Evolutionary conservation across 2,329 filamentous ascomycete genomes (phyloP).

Genomic region (Proliferodiscus dingleyae): DNA sequence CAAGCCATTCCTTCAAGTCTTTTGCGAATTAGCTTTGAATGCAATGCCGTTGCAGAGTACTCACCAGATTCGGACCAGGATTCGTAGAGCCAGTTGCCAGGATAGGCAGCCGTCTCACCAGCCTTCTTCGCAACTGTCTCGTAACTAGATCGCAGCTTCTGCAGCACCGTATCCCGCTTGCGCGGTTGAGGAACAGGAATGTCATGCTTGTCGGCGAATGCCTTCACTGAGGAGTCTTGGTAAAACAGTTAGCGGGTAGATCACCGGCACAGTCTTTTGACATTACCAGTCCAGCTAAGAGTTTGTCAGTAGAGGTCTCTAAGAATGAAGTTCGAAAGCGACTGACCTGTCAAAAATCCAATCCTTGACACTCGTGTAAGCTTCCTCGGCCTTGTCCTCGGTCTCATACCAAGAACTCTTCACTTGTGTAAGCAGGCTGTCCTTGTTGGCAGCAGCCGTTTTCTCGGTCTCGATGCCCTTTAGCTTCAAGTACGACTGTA

Average conservation of each 20-base stretch:
- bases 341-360: conserved; percentile 84
- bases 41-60: neutral
- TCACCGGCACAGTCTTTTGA: neutral
- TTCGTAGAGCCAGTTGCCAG: conserved; percentile 90
- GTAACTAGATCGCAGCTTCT: conserved; percentile 75
- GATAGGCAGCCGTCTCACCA: conserved; percentile 78
- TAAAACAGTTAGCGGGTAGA: conserved; percentile 30
- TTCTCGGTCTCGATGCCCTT: conserved; percentile 69
- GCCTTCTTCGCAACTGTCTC: conserved; percentile 67
- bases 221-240: conserved; percentile 85
- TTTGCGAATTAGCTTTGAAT: conserved; percentile 10
- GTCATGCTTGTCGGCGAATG: conserved; percentile 82
- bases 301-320: conserved; percentile 6
- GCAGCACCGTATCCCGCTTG: conserved; percentile 75
- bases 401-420: conserved; percentile 73
- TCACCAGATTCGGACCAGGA: conserved; percentile 73
- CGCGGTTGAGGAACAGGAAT: conserved; percentile 84
- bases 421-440: conserved; percentile 64
- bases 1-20: conserved; percentile 90
- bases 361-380: conserved; percentile 69
- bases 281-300: conserved; percentile 19
- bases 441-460: conserved; percentile 61
- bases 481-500: conserved; percentile 61
- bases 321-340: conserved; percentile 1
- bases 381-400: conserved; percentile 68